phyloP scores from a whole-genome alignment of 2,329 filamentous ascomycete genomes.

The Pseudogymnoascus sp. region DNA sequence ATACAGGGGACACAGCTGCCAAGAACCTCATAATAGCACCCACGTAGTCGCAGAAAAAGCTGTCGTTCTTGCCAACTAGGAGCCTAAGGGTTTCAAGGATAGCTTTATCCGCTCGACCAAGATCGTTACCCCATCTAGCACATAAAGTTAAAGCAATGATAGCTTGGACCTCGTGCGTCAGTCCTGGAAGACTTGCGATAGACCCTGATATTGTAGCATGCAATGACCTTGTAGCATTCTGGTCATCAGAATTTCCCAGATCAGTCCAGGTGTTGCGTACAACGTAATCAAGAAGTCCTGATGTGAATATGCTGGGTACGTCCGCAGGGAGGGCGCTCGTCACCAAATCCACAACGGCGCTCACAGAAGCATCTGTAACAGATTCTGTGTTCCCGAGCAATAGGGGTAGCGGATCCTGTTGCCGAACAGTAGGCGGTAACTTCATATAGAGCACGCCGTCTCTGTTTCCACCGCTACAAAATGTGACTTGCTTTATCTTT shows the following conservation, averaged over 20 bases:
- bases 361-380: conserved; percentile 28
- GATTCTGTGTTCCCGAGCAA: conserved; percentile 30
- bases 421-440: conserved; percentile 51
- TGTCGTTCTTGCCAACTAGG: conserved; percentile 21
- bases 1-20: conserved; percentile 15
- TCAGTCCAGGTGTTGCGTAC: conserved; percentile 45
- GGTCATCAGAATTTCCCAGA: conserved; percentile 40
- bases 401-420: conserved; percentile 54
- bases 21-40: conserved; percentile 19
- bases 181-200: conserved; percentile 57
- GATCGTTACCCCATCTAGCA: conserved; percentile 63
- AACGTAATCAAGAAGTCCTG: conserved; percentile 39
- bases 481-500: conserved; percentile 64
- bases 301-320: conserved; percentile 37
- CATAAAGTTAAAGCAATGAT: conserved; percentile 64
- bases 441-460: conserved; percentile 75
- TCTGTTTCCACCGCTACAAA: conserved; percentile 80
- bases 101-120: conserved; percentile 40
- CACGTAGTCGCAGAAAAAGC: conserved; percentile 29
- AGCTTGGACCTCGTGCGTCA: conserved; percentile 65
- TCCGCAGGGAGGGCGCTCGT: conserved; percentile 20
- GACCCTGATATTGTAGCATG: conserved; percentile 63
- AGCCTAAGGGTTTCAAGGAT: conserved; percentile 20
- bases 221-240: conserved; percentile 61
- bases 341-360: not conserved